Conservation (phyloP, 1,284 basidiomycete genomes). For the Cutaneotrichosporon spelunceum region DNA sequence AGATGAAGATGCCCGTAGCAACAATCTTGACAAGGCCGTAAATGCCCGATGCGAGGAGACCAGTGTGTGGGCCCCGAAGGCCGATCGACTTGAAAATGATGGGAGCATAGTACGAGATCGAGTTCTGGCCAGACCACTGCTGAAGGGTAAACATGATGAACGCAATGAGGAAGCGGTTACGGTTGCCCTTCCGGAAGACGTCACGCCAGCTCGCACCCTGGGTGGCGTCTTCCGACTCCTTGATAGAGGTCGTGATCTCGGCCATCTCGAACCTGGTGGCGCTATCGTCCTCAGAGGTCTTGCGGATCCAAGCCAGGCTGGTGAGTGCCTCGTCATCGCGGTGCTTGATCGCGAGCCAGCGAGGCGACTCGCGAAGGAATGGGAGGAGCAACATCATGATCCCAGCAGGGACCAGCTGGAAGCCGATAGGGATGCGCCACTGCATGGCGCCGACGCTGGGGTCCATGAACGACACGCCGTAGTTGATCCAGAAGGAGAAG, state of each 20-base stretch:
- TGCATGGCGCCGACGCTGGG: constrained; percentile 31
- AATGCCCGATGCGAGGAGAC: constrained; percentile 72
- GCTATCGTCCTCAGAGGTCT: constrained; percentile 55
- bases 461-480: constrained; percentile 39
- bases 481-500: constrained; percentile 36
- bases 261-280: constrained; percentile 56
- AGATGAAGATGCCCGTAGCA: constrained; percentile 64
- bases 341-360: constrained; percentile 61
- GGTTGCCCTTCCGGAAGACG: constrained; percentile 69
- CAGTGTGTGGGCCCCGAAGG: constrained; percentile 56
- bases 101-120: constrained; percentile 69
- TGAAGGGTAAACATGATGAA: constrained; percentile 59
- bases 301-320: constrained; percentile 61
- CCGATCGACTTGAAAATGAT: constrained; percentile 56
- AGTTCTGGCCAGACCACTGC: constrained; percentile 64
- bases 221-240: constrained; percentile 52
- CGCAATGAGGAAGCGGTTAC: constrained; percentile 65
- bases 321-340: constrained; percentile 57
- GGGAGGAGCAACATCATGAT: constrained; percentile 70
- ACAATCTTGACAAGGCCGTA: constrained; percentile 77
- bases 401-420: constrained; percentile 63
- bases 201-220: constrained; percentile 55
- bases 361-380: constrained; percentile 57
- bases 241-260: constrained; percentile 58
- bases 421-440: constrained; percentile 49